Base-by-base conservation (phyloP, 176 grass and related monocot species). In the Miscanthus lutarioriparius region DNA sequence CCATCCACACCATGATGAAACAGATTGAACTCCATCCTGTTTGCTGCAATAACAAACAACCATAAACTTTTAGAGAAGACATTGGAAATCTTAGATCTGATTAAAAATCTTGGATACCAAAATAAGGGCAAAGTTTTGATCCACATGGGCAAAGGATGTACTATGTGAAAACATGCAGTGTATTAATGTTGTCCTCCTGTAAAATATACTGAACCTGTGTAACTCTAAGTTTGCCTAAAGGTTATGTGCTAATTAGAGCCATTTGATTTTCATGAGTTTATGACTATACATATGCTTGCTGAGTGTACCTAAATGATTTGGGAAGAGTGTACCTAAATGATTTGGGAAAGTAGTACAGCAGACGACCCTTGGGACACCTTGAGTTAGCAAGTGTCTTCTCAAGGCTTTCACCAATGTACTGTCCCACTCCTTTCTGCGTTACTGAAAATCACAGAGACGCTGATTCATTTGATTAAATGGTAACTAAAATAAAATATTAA, bases 1-100 rank as follows among this genome's bases (percentile, higher is more conserved):
- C 95, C 95, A 98, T 75, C 92, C 95, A 87, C 95, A 98, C 92
- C 95, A 98, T 20, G 92, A 95, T 33, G 95, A 98, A 68, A 32
- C 41, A 48, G 45, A 48, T 16, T 48, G 13, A 48, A 48, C 45
- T 83, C 79, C 87, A 51, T 40, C 70, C 26, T 70, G 77, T 73
- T 93, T 82, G 72, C 95, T 98, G 83, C 39, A 25, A 90, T 2
- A 84, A 64, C 61, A 35, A 38, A 62, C 40, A 45, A 45, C 43
- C 48, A 53, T 17, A 53, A 53, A 19, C 16, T 53, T 19, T 53
- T 45, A 19, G 48, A 53, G 16, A 53, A 19, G 48, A 19, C 48
- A 53, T 53, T 6, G 16, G 1, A 53, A 53, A 19, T 53, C 48
- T 53, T 53, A 19, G 6, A 53, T 51, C 48, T 19, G 16, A 62